phyloP scores from a whole-genome alignment of 2,329 filamentous ascomycete species.

The Elsinoe fawcettii region DNA sequence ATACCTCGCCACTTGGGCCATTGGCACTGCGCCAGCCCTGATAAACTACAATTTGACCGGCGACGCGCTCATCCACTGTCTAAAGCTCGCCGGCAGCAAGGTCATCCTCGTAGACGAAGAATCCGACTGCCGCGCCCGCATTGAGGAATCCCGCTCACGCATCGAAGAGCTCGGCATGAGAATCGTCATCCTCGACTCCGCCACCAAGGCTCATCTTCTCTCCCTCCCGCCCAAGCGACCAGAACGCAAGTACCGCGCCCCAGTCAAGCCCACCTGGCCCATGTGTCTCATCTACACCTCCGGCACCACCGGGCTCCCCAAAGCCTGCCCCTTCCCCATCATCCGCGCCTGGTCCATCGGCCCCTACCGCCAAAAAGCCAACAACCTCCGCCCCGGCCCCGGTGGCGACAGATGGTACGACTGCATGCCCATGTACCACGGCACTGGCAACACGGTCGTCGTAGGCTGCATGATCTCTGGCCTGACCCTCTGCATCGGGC shows the following conservation, averaged over 20 bases:
- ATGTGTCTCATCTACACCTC: constrained; percentile 61
- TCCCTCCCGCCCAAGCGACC: constrained; percentile 45
- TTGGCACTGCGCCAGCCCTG: constrained; percentile 29
- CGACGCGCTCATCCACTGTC: constrained; percentile 29
- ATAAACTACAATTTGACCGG: constrained; percentile 32
- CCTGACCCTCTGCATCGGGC: constrained; percentile 54
- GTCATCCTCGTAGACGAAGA: constrained; percentile 41
- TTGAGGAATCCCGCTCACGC: constrained; percentile 44
- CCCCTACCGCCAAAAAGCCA: constrained; percentile 21
- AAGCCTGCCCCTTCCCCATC: constrained; percentile 57
- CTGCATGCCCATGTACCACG: constrained; percentile 73
- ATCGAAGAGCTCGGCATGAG: constrained; percentile 51
- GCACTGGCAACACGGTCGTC: constrained; percentile 57
- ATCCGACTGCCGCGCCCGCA: constrained; percentile 45
- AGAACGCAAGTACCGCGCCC: constrained; percentile 47
- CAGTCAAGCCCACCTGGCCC: constrained; percentile 47
- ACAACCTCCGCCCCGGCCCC: constrained; percentile 33
- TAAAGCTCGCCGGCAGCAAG: constrained; percentile 34
- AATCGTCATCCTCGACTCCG: constrained; percentile 46
- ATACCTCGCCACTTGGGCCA: constrained; percentile 23
- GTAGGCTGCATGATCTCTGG: constrained; percentile 41
- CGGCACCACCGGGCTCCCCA: constrained; percentile 63
- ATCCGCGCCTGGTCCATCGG: constrained; percentile 38
- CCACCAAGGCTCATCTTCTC: constrained; percentile 41
- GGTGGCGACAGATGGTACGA: constrained; percentile 59